A percentile compares a stretch with the other conserved stretches of the same genome.
These are phyloP conservation scores for Petrea volubilis DNA, from an alignment of 257 asterid genomes.

Conservation along the genomic window DNA sequence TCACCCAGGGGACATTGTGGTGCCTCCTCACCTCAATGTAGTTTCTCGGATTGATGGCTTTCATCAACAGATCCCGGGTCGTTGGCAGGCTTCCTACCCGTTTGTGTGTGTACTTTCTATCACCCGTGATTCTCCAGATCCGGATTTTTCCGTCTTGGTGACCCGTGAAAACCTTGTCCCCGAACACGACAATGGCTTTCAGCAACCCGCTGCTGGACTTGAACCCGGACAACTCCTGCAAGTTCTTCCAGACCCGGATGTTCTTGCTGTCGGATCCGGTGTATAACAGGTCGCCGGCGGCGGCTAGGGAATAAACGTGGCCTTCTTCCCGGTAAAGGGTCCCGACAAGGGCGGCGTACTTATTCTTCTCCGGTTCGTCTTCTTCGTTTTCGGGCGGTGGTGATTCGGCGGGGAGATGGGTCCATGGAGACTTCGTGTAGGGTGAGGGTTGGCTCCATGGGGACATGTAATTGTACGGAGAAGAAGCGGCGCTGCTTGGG, in stretches of 20 bases:
- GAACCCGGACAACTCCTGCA: conserved; percentile 70
- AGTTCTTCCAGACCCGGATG: conserved; percentile 73
- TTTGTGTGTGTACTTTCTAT: conserved; percentile 32
- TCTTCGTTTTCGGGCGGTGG: conserved; percentile 11
- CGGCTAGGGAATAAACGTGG: conserved; percentile 73
- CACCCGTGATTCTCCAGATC: conserved; percentile 61
- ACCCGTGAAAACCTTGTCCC: conserved; percentile 67
- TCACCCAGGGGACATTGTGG: conserved; percentile 75
- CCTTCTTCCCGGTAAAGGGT: conserved; percentile 72
- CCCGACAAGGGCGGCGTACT: conserved; percentile 48
- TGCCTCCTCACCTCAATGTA: conserved; percentile 63
- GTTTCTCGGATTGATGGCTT: conserved; percentile 66
- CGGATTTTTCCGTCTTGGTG: conserved; percentile 91
- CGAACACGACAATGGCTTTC: conserved; percentile 64
- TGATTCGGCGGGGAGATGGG: conserved; percentile 34
- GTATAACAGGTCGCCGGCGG: conserved; percentile 55
- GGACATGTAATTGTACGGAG: conserved; percentile 59
- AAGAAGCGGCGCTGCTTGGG: conserved; percentile 46
- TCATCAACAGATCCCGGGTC: conserved; percentile 55
- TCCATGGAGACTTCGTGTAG: conserved; percentile 77
- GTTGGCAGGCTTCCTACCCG: conserved; percentile 79
- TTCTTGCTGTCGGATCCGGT: conserved; percentile 91
- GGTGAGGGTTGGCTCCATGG: conserved; percentile 87
- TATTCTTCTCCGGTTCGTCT: background rate
- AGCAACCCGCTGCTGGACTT: conserved; percentile 81